Conservation (phyloP, 768 basidiomycete genomes). For the Suillus subluteus region DNA sequence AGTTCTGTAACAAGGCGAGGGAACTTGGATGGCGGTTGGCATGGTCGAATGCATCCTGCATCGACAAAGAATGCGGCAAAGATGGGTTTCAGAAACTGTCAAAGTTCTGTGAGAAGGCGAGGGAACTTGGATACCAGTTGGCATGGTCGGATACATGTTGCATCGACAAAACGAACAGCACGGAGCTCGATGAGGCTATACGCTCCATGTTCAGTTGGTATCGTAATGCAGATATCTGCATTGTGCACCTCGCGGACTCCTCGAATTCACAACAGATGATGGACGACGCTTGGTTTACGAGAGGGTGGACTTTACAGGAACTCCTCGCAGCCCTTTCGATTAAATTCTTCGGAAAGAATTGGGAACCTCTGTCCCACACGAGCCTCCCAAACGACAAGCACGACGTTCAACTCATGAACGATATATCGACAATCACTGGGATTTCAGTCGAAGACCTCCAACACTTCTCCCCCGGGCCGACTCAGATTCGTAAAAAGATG, state of each 20-base stretch:
- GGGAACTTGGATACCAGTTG: not conserved
- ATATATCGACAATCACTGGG: not conserved
- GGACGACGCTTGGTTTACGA: slow-evolving; percentile 16
- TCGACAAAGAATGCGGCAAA: not conserved
- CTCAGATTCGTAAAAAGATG: slow-evolving; percentile 17
- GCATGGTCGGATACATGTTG: slow-evolving; percentile 19
- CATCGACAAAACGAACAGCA: slow-evolving; percentile 16
- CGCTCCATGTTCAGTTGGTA: slow-evolving; percentile 22
- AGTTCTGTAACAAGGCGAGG: slow-evolving; percentile 9
- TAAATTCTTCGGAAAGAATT: slow-evolving; percentile 2
- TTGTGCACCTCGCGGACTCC: slow-evolving; percentile 14
- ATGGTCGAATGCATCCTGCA: slow-evolving; percentile 16
- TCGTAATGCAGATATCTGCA: slow-evolving; percentile 17
- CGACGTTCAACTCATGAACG: slow-evolving; percentile 2
- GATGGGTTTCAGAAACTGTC: slow-evolving; percentile 3
- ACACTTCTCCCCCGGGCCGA: not conserved
- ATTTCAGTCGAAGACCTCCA: slow-evolving; percentile 9
- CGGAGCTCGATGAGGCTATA: slow-evolving; percentile 20
- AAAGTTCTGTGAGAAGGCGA: slow-evolving; percentile 11
- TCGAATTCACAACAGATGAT: slow-evolving; percentile 1
- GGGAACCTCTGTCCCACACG: not conserved
- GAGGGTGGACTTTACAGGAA: slow-evolving; percentile 16
- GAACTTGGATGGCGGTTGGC: slow-evolving; percentile 1
- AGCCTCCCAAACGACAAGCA: not conserved
- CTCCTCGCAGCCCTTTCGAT: slow-evolving; percentile 5